Evolutionary conservation across 1,284 basidiomycete genomes (phyloP).

Genomic region (Ceratobasidium sp.): DNA sequence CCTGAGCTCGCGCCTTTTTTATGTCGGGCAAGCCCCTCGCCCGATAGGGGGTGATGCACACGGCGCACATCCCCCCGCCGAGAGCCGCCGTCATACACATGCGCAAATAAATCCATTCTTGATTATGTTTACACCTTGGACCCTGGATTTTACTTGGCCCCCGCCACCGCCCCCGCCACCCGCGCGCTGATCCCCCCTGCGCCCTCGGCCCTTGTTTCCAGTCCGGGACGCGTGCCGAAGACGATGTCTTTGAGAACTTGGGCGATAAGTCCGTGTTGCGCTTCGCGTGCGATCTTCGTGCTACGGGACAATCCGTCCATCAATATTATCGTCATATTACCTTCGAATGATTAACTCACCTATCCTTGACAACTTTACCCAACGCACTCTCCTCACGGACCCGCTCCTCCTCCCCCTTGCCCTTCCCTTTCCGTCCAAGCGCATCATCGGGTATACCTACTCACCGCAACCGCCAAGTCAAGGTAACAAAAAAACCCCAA

Average conservation of each 20-base stretch:
- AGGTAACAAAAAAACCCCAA: constrained; percentile 3
- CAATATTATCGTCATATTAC: constrained; percentile 40
- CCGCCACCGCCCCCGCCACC: constrained; percentile 43
- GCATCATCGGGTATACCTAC: constrained; percentile 52
- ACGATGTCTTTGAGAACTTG: constrained; percentile 91
- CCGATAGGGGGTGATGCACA: constrained; percentile 30
- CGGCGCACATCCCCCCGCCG: constrained; percentile 7
- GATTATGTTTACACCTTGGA: background rate
- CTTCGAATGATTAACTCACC: too few relatives aligned
- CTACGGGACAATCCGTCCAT: constrained; percentile 59
- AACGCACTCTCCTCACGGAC: constrained; percentile 83
- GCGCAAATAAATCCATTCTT: background rate
- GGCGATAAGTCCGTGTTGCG: constrained; percentile 89
- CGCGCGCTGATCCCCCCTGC: constrained; percentile 15
- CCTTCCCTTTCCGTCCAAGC: constrained; percentile 53
- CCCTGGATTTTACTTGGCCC: constrained; percentile 18
- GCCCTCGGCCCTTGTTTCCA: constrained; percentile 11
- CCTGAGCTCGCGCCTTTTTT: background rate
- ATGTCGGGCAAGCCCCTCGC: constrained; percentile 21
- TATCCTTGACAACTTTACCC: constrained; percentile 86
- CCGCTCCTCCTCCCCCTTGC: constrained; percentile 72
- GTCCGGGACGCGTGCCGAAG: constrained; percentile 59
- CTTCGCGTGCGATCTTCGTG: constrained; percentile 86
- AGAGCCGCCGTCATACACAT: too few relatives aligned
- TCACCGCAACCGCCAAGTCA: constrained; percentile 1